Evolutionary conservation across 306 rosid species (phyloP).

Genomic region (Alnus rubra): DNA sequence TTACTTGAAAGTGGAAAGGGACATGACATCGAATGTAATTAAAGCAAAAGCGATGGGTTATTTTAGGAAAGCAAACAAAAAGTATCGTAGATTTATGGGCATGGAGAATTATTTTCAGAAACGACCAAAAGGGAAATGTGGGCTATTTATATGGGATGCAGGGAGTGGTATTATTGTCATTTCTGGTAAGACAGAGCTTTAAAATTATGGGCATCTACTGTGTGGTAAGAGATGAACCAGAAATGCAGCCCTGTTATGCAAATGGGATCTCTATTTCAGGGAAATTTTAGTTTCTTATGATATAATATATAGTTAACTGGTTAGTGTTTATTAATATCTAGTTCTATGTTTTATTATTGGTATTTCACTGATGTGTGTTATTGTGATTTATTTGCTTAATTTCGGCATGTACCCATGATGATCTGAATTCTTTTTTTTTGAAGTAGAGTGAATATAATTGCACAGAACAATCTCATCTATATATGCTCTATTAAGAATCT

Average conservation of each 20-base stretch:
- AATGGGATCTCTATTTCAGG: background rate
- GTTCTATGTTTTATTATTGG: background rate
- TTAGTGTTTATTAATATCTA: no score
- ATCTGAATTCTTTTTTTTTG: background rate
- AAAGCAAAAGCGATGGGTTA: no score
- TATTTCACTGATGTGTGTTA: background rate
- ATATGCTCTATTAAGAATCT: no score
- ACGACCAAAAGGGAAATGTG: background rate
- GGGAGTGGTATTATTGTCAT: background rate
- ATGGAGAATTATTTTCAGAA: background rate
- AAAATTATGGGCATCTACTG: background rate
- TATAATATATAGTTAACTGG: background rate
- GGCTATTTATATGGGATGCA: background rate
- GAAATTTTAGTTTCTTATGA: background rate
- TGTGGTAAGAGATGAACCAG: background rate
- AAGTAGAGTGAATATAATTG: background rate
- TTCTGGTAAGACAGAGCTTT: background rate
- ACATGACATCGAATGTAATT: no score
- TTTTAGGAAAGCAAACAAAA: background rate
- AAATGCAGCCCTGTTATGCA: background rate
- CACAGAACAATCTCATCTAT: background rate
- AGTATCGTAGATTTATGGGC: background rate
- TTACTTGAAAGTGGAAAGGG: background rate
- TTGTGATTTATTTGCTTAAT: slow-evolving; percentile 1
- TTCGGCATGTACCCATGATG: background rate